phyloP scores from a whole-genome alignment of 768 basidiomycete genomes.

The Myochromella boudieri region DNA sequence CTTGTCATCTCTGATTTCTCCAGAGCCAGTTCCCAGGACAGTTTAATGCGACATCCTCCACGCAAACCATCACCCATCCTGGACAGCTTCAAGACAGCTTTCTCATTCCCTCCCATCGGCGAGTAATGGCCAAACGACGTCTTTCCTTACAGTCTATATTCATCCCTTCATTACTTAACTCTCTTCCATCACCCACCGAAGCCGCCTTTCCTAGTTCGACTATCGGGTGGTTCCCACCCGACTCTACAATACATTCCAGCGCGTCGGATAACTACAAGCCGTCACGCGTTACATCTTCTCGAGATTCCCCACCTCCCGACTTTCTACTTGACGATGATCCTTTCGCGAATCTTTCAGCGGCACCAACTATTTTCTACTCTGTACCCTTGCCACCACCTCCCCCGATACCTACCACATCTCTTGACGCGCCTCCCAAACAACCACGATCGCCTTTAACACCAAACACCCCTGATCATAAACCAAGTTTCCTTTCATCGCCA shows the following conservation, averaged over 20 bases:
- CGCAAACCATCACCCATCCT: constrained; percentile 13
- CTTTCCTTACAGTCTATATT: constrained; percentile 54
- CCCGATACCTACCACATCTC: constrained; percentile 16
- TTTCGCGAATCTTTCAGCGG: constrained; percentile 59
- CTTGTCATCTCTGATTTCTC: constrained; percentile 15
- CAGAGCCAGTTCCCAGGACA: constrained; percentile 20
- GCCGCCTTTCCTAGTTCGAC: constrained; percentile 14
- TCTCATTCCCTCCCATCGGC: constrained; percentile 7
- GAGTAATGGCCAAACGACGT: constrained; percentile 46
- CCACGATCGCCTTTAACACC: constrained; percentile 30
- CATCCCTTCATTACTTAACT: constrained; percentile 45
- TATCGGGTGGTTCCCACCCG: constrained; percentile 22
- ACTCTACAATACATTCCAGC: constrained; percentile 16
- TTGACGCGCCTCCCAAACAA: constrained; percentile 17
- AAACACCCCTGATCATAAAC: constrained; percentile 11
- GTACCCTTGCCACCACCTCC: neutral
- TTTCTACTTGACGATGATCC: constrained; percentile 71
- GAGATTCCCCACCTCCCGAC: constrained; percentile 36
- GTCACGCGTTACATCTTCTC: constrained; percentile 19
- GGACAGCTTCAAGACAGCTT: constrained; percentile 7
- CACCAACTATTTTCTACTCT: constrained; percentile 11
- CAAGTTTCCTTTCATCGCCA: constrained; percentile 16
- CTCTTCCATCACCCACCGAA: constrained; percentile 25
- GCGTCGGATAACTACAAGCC: constrained; percentile 10
- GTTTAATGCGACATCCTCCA: constrained; percentile 4